A percentile compares a stretch with the other conserved stretches of the same genome.
These are phyloP conservation scores for Termitomyces sp. DNA, from an alignment of 768 basidiomycete species.

Conservation along the genomic window DNA sequence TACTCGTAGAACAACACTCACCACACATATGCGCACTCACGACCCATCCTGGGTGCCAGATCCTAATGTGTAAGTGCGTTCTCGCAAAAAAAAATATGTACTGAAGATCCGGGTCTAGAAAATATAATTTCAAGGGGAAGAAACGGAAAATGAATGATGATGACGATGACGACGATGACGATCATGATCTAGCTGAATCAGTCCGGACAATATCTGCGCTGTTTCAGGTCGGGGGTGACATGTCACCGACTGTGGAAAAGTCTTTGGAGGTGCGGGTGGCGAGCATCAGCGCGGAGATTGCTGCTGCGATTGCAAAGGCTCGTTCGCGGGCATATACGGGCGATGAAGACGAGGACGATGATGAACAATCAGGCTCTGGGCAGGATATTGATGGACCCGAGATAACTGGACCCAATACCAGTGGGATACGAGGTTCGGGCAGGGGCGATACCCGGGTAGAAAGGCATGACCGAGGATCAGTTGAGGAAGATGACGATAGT, in stretches of 20 bases:
- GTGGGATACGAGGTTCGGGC: slow-evolving; percentile 49
- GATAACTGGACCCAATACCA: slow-evolving; percentile 54
- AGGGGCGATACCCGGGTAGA: slow-evolving; percentile 19
- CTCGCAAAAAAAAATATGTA: neutral
- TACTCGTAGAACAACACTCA: slow-evolving; percentile 79
- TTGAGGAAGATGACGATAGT: slow-evolving; percentile 65
- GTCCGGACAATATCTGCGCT: slow-evolving; percentile 72
- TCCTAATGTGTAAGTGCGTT: slow-evolving; percentile 62
- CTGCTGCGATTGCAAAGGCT: slow-evolving; percentile 73
- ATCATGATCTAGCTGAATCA: slow-evolving; percentile 63
- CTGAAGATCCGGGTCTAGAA: slow-evolving; percentile 32
- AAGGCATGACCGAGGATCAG: slow-evolving; percentile 19
- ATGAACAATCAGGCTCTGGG: slow-evolving; percentile 44
- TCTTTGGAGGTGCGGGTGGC: slow-evolving; percentile 62
- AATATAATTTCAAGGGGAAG: slow-evolving; percentile 77
- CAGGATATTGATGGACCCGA: slow-evolving; percentile 45
- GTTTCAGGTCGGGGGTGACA: slow-evolving; percentile 42
- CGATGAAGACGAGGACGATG: slow-evolving; percentile 46
- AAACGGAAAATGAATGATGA: slow-evolving; percentile 48
- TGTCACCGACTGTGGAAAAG: slow-evolving; percentile 31
- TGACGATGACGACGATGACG: slow-evolving; percentile 60
- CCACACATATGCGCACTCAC: slow-evolving; percentile 84
- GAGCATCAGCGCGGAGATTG: slow-evolving; percentile 77
- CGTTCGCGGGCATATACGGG: slow-evolving; percentile 51
- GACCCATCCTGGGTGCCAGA: slow-evolving; percentile 84